Evolutionary conservation across 176 grass and related monocot species (phyloP).

Genomic region (Melocanna baccifera): DNA sequence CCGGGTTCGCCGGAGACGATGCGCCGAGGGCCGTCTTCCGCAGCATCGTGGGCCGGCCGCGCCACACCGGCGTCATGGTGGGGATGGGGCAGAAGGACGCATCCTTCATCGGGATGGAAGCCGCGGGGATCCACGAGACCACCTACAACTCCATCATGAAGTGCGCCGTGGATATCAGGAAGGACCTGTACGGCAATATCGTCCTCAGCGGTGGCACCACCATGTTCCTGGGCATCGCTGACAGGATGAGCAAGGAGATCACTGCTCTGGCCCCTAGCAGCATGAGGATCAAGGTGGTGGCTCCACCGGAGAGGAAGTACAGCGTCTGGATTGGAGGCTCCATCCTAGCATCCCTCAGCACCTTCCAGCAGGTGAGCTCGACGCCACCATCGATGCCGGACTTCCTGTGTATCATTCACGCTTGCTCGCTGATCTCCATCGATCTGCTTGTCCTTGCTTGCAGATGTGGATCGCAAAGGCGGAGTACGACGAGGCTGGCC

Average conservation of each 20-base stretch:
- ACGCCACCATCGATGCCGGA: background rate
- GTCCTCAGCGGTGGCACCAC: constrained; percentile 87
- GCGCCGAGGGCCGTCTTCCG: constrained; percentile 61
- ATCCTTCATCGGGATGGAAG: constrained; percentile 95
- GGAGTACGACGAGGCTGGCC: background rate
- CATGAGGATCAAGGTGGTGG: constrained; percentile 99
- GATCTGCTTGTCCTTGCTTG: background rate
- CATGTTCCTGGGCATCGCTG: constrained; percentile 88
- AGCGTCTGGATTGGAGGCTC: constrained; percentile 96
- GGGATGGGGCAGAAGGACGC: constrained; percentile 76
- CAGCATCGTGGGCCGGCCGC: constrained; percentile 56
- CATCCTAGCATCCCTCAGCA: constrained; percentile 93
- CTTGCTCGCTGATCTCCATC: background rate
- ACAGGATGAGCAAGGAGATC: constrained; percentile 96
- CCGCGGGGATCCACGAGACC: constrained; percentile 89
- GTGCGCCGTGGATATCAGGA: constrained; percentile 95
- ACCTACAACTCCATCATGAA: constrained; percentile 99
- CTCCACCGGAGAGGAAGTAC: constrained; percentile 87
- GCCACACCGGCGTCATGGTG: constrained; percentile 68
- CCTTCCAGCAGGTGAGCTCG: constrained; percentile 81
- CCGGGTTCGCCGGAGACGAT: constrained; percentile 68
- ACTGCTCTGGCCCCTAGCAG: constrained; percentile 85
- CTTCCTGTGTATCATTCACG: background rate
- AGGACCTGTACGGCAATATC: constrained; percentile 92
- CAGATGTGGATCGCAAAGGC: background rate